Conservation (phyloP, 257 asterid genomes). For the Petrea volubilis region DNA sequence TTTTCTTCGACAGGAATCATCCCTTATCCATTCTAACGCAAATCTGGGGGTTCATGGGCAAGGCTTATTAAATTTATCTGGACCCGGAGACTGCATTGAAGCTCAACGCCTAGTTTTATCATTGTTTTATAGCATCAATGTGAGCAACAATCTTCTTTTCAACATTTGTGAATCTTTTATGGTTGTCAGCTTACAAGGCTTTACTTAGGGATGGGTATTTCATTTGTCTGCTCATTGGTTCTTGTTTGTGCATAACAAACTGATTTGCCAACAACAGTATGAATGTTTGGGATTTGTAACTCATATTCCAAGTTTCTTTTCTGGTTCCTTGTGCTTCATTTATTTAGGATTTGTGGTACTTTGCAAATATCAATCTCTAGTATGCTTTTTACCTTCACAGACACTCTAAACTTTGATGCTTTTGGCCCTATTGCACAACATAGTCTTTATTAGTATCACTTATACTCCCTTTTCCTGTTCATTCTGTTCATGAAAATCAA, state of each 20-base stretch:
- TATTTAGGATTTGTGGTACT: not conserved
- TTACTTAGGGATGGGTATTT: conserved; percentile 6
- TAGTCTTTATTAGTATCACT: not conserved
- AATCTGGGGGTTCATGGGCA: conserved; percentile 97
- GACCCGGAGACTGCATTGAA: conserved; percentile 95
- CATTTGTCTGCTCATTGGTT: not conserved
- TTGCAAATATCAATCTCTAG: not conserved
- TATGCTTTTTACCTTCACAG: not conserved
- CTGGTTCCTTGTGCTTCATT: not conserved
- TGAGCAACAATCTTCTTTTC: conserved; percentile 35
- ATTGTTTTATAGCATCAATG: conserved; percentile 86
- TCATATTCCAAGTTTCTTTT: not conserved
- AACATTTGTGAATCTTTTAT: not conserved
- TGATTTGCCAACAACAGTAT: not conserved
- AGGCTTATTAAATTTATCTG: conserved; percentile 86
- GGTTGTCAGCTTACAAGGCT: conserved; percentile 7
- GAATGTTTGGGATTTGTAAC: not conserved
- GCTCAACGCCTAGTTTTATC: conserved; percentile 93
- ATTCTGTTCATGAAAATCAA: not conserved
- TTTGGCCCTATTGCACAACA: not conserved
- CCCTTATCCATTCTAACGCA: conserved; percentile 92
- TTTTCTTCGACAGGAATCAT: conserved; percentile 61
- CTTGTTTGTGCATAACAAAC: conserved; percentile 4
- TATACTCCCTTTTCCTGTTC: not conserved
- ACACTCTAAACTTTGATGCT: conserved; percentile 1